Conservation (phyloP, 257 asterid genomes). For the Solanum okadae region DNA sequence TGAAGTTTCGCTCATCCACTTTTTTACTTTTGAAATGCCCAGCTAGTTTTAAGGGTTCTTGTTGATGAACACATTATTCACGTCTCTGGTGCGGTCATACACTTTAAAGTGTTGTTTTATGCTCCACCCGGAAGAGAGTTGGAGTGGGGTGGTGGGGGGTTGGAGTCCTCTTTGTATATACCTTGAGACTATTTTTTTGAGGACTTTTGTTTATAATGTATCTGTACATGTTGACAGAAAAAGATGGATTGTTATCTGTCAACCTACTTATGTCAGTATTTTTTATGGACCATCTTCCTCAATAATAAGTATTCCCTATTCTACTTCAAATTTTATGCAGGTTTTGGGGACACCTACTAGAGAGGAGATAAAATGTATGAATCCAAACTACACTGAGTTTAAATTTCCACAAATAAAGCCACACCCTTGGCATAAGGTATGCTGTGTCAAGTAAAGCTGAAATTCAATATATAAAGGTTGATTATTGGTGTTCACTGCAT, state of each 20-base stretch:
- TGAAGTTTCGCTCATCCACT: neutral
- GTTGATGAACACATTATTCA: neutral
- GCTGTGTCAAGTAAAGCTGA: neutral
- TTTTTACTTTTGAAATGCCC: neutral
- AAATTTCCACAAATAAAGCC: conserved; percentile 96
- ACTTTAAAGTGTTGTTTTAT: neutral
- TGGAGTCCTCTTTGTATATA: neutral
- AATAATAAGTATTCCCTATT: neutral
- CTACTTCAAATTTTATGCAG: conserved; percentile 32
- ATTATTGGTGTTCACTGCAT: neutral
- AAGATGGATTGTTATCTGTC: neutral
- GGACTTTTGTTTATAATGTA: neutral
- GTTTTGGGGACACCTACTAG: conserved; percentile 98
- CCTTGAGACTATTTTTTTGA: neutral
- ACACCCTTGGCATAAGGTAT: conserved; percentile 99
- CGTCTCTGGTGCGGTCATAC: neutral
- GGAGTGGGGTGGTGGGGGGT: neutral
- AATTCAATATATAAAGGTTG: neutral
- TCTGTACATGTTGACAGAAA: neutral
- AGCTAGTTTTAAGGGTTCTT: neutral
- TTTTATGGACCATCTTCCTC: neutral
- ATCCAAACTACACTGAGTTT: conserved; percentile 85
- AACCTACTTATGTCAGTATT: neutral
- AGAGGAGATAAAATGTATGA: conserved; percentile 97
- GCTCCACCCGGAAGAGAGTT: neutral